Evolutionary conservation across 768 basidiomycete genomes (phyloP), one percentile per base, ranked within the genome.

Genomic region (Exsudoporus frostii): DNA sequence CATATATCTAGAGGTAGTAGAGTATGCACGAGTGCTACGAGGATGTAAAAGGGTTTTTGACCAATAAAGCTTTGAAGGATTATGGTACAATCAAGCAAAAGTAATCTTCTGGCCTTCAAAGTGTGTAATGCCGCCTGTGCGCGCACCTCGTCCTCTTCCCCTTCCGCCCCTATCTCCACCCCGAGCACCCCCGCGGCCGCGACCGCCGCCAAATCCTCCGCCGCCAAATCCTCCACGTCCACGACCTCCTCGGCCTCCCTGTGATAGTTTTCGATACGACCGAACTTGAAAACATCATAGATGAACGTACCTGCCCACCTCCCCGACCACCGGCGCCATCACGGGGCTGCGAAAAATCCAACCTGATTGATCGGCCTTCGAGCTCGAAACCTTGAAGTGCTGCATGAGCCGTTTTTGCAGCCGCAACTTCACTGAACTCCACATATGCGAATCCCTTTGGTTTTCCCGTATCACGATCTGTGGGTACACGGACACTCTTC

Each of bases 381-480:
- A 97, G 78, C 54, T 94, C 90, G 52, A 76, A 71, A 30, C 91
- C 90, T 37, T 80, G 78, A 25, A 82, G 76, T 5, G 79, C 82
- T 61, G 80, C 83, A 55, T 84, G 82, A 3, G 96, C 96, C 66
- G 85, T 86, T 73, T 85, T 86, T 11, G 97, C 90, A 49, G 80
- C 74, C 25, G 85, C 89, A 36, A 92, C 64, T 61, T 87, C 85
- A 59, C 86, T 82, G 71, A 95, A 97, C 71, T 98, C 93, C 65
- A 99, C 90, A 72, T 98, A 98, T 20, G 86, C 97, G 72, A 96
- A 98, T 64, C 97, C 97, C 72, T 98, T 98, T 42, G 91, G 86
- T 56, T 78, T 80, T 27, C 93, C 94, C 7, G 88, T 81, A 45
- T 99, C 97, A 59, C 91, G 79, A 71, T 98, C 94, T 36, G 94